These are phyloP conservation scores for Bertia moriformis DNA, from an alignment of 2,329 filamentous ascomycete species.

Conservation along the genomic window DNA sequence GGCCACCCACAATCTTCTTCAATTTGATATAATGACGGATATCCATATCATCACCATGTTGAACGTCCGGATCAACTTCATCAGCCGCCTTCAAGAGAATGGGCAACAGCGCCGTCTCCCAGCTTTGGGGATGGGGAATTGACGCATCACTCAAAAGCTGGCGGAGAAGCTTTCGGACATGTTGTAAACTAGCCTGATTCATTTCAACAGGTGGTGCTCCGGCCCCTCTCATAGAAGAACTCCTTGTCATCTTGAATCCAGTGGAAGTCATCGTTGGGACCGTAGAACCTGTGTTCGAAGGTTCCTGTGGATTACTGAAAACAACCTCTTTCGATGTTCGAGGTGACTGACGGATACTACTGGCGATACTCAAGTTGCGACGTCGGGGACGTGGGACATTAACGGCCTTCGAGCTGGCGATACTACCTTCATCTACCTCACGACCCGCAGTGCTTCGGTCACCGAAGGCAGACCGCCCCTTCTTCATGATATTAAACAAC, in stretches of 20 bases:
- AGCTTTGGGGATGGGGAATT: slow-evolving; percentile 59
- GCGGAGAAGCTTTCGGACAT: slow-evolving; percentile 71
- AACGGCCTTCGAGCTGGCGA: slow-evolving; percentile 22
- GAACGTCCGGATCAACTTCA: slow-evolving; percentile 85
- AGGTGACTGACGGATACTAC: slow-evolving; percentile 55
- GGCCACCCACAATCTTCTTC: slow-evolving; percentile 87
- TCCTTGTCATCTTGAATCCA: slow-evolving; percentile 47
- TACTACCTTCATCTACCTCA: slow-evolving; percentile 46
- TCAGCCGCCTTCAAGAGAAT: slow-evolving; percentile 84
- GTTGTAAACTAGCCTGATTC: slow-evolving; percentile 73
- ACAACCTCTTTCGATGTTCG: slow-evolving; percentile 47
- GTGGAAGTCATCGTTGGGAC: slow-evolving; percentile 21
- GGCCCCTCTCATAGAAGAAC: slow-evolving; percentile 66
- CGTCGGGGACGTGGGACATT: slow-evolving; percentile 47
- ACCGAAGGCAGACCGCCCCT: slow-evolving; percentile 53
- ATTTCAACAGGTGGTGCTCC: slow-evolving; percentile 67
- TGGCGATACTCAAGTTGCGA: slow-evolving; percentile 73
- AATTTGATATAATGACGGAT: slow-evolving; percentile 94
- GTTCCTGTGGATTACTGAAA: slow-evolving; percentile 25
- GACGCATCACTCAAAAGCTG: slow-evolving; percentile 69
- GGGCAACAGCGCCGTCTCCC: slow-evolving; percentile 81
- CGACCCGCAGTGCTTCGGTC: slow-evolving; percentile 63
- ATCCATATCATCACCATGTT: slow-evolving; percentile 85
- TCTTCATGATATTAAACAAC: slow-evolving; percentile 59
- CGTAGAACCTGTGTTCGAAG: slow-evolving; percentile 31